Evolutionary conservation across 176 grass and related monocot species (phyloP).

Genomic region (Raddia guianensis): DNA sequence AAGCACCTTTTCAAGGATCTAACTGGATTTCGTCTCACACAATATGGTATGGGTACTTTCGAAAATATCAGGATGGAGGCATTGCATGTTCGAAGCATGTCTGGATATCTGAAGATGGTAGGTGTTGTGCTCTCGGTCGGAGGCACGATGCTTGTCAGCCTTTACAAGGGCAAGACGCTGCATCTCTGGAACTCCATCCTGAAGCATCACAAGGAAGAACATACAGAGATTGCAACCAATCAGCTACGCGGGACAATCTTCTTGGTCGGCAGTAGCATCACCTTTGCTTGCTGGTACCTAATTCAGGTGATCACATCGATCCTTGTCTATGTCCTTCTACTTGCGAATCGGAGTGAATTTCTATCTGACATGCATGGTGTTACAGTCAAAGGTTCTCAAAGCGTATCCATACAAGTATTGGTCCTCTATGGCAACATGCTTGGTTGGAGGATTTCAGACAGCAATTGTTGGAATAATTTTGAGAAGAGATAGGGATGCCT

Average conservation of each 20-base stretch:
- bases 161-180: conserved; percentile 59
- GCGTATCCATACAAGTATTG: conserved; percentile 74
- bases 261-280: conserved; percentile 44
- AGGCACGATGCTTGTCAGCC: conserved; percentile 50
- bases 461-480: conserved; percentile 46
- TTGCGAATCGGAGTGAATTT: not conserved
- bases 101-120: conserved; percentile 38
- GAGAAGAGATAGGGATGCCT: conserved; percentile 47
- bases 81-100: conserved; percentile 11
- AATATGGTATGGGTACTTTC: too few species aligned
- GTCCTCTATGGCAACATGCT: conserved; percentile 59
- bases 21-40: conserved; percentile 22
- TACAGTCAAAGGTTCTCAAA: conserved; percentile 55
- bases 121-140: conserved; percentile 46
- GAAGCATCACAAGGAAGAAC: not conserved
- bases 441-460: conserved; percentile 59
- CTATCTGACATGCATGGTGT: not conserved
- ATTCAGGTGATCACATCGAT: conserved; percentile 29
- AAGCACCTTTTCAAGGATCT: not conserved
- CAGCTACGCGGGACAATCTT: conserved; percentile 49
- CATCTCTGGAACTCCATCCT: conserved; percentile 53
- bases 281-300: conserved; percentile 60
- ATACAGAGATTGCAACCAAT: not conserved
- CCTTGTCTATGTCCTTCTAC: not conserved
- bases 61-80: conserved; percentile 41